Percentiles rank a stretch among this genome's conserved stretches.
These are phyloP conservation scores for Grammothele lineata DNA, from an alignment of 768 basidiomycete species.

Conservation along the genomic window DNA sequence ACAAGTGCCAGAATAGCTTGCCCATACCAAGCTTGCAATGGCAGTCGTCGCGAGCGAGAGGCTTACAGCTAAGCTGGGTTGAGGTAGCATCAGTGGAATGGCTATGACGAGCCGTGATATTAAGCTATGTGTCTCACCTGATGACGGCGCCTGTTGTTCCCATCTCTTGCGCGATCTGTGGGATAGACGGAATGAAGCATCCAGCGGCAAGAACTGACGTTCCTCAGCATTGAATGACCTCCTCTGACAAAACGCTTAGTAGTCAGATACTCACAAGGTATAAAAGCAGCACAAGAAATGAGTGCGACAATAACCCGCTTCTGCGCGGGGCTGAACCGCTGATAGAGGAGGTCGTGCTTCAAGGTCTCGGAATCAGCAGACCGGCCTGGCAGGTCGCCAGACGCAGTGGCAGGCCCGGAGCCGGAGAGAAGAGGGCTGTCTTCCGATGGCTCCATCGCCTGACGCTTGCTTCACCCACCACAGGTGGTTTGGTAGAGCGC, in stretches of 20 bases:
- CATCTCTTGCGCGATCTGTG: slow-evolving; percentile 66
- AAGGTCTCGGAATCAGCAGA: slow-evolving; percentile 6
- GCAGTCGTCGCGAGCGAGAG: slow-evolving; percentile 44
- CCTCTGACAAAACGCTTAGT: not conserved
- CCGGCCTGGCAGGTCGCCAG: no score
- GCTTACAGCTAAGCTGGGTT: slow-evolving; percentile 44
- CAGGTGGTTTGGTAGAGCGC: no score
- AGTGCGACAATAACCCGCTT: slow-evolving; percentile 54
- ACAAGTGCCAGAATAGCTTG: slow-evolving; percentile 50
- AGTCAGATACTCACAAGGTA: slow-evolving; percentile 46
- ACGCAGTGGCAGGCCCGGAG: not conserved
- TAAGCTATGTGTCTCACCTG: slow-evolving; percentile 40
- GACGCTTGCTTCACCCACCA: no score
- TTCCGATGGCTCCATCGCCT: slow-evolving; percentile 8
- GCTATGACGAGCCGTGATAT: no score
- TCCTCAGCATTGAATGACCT: no score
- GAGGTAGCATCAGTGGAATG: not conserved
- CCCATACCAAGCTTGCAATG: slow-evolving; percentile 46
- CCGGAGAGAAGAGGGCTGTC: slow-evolving; percentile 8
- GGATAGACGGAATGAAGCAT: slow-evolving; percentile 71
- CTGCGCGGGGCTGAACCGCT: slow-evolving; percentile 47
- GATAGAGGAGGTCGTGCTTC: slow-evolving; percentile 40
- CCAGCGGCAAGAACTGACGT: slow-evolving; percentile 70
- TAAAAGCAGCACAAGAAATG: slow-evolving; percentile 56
- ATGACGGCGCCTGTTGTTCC: slow-evolving; percentile 51